These are phyloP conservation scores for Leonotis leonurus DNA, from an alignment of 257 asterid genomes.

Conservation along the genomic window DNA sequence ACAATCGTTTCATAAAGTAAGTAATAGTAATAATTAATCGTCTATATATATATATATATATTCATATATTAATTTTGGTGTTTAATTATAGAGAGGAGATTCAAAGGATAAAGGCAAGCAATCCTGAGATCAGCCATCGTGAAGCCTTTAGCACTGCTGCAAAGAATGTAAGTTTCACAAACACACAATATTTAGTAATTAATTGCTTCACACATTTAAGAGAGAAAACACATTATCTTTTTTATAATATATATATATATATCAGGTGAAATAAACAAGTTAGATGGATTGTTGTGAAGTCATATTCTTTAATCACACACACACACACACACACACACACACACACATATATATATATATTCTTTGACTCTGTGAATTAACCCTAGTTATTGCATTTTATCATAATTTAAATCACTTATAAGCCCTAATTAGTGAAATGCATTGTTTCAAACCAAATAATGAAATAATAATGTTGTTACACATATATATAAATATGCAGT, in stretches of 20 bases:
- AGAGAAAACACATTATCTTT: not conserved
- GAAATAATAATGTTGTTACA: not conserved
- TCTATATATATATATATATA: not conserved
- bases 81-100: conserved; percentile 68
- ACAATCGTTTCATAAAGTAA: conserved; percentile 89
- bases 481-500: conserved; percentile 34
- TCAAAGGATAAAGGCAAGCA: conserved; percentile 90
- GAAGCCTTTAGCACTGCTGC: conserved; percentile 98
- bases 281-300: too few species aligned
- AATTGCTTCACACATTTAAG: not conserved
- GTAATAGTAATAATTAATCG: conserved; percentile 6
- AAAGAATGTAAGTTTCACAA: conserved; percentile 75
- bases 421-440: too few species aligned
- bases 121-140: conserved; percentile 89
- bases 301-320: too few species aligned
- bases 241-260: not conserved
- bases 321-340: too few species aligned
- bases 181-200: not conserved
- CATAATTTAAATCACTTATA: too few species aligned
- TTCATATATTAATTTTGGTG: not conserved
- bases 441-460: not conserved
- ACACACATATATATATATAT: too few species aligned
- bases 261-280: not conserved
- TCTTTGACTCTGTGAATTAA: too few species aligned
- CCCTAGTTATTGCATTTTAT: too few species aligned